Evolutionary conservation across 306 rosid genomes (phyloP).

Genomic region (Bauhinia variegata): DNA sequence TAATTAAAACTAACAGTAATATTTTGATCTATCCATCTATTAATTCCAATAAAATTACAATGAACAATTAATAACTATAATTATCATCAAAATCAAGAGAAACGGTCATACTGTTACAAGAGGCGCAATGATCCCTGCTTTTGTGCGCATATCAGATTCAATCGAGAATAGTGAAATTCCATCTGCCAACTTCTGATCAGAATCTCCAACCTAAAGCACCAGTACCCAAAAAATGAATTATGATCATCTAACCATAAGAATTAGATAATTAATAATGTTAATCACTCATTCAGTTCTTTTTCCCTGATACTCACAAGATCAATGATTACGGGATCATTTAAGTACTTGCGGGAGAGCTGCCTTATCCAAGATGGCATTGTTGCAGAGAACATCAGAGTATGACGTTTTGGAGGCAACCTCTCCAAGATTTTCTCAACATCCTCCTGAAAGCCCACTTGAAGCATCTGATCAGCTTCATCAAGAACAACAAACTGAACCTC

Average conservation of each 20-base stretch:
- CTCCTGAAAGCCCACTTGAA: constrained; percentile 97
- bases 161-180: constrained; percentile 80
- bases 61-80: too few species aligned
- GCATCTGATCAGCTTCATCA: constrained; percentile 99
- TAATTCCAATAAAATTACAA: neutral
- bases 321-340: constrained; percentile 64
- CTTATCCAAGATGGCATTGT: constrained; percentile 94
- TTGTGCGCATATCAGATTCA: constrained; percentile 60
- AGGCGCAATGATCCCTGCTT: constrained; percentile 77
- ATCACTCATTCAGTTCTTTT: neutral
- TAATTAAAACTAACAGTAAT: neutral
- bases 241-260: too few species aligned
- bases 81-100: too few species aligned
- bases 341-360: constrained; percentile 76
- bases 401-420: constrained; percentile 76
- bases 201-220: constrained; percentile 87
- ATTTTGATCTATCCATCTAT: neutral
- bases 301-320: constrained; percentile 77
- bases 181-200: constrained; percentile 96
- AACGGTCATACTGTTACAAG: constrained; percentile 64
- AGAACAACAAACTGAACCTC: constrained; percentile 87
- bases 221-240: constrained; percentile 28
- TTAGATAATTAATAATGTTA: too few species aligned
- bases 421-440: constrained; percentile 89
- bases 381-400: constrained; percentile 95